These are phyloP conservation scores for Dentipellis sp. DNA, from an alignment of 768 basidiomycete species.

Conservation along the genomic window DNA sequence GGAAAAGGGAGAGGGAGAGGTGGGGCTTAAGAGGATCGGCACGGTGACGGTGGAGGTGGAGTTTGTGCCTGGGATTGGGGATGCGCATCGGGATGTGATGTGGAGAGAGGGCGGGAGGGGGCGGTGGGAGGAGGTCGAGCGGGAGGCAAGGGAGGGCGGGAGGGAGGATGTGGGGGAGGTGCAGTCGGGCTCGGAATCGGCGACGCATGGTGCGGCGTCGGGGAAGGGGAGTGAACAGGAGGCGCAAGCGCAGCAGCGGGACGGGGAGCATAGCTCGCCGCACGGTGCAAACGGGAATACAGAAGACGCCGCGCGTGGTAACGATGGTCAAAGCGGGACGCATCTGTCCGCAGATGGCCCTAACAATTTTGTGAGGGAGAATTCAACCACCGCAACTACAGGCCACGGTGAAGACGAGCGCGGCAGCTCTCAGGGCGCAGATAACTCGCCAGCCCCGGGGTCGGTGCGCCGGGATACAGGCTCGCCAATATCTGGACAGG, in stretches of 20 bases:
- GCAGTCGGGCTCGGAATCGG: neutral
- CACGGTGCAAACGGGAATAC: neutral
- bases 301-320: conserved; percentile 12
- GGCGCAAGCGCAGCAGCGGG: neutral
- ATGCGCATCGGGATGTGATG: conserved; percentile 17
- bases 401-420: too few species aligned
- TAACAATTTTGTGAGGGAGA: too few species aligned
- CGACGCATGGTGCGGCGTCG: neutral
- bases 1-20: conserved; percentile 13
- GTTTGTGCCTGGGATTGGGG: conserved; percentile 22
- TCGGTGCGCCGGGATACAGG: too few species aligned
- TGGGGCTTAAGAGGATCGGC: conserved; percentile 18
- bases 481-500: too few species aligned
- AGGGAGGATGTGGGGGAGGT: neutral
- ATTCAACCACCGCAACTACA: too few species aligned
- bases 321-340: neutral
- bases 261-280: neutral
- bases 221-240: neutral
- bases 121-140: conserved; percentile 13
- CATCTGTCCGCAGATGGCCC: neutral
- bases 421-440: too few species aligned
- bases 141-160: conserved; percentile 13
- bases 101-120: conserved; percentile 10
- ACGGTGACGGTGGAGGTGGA: conserved; percentile 17
- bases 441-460: too few species aligned